phyloP scores from a whole-genome alignment of 1,139 yeast genomes.

The Debaryomycetaceae sp. region DNA sequence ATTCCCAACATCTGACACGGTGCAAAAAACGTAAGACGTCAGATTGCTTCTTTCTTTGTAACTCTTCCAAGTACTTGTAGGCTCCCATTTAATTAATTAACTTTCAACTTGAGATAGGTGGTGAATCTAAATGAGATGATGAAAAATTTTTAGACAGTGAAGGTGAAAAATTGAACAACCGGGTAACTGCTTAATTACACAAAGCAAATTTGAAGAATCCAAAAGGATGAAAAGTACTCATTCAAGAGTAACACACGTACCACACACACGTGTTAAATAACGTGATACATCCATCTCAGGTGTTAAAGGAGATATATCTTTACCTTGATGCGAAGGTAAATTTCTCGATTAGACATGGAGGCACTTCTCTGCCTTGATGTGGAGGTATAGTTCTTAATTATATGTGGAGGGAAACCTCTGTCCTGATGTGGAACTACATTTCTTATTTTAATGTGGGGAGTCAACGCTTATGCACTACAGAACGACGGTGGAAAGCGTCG shows the following conservation, averaged over 20 bases:
- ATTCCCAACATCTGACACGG: slow-evolving; percentile 99
- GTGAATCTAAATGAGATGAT: neutral
- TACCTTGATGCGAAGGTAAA: no score
- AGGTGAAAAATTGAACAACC: neutral
- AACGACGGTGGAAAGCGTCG: no score
- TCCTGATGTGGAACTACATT: no score
- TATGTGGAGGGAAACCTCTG: no score
- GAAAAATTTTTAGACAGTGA: slow-evolving; percentile 6
- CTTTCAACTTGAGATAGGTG: neutral
- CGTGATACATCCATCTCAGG: no score
- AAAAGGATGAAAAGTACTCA: neutral
- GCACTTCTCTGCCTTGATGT: no score
- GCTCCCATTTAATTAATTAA: slow-evolving; percentile 81
- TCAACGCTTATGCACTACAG: no score
- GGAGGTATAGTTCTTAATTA: no score
- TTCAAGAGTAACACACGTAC: neutral
- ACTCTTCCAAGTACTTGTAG: slow-evolving; percentile 99
- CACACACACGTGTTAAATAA: no score
- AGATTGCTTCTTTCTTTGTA: slow-evolving; percentile 99
- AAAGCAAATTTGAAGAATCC: neutral
- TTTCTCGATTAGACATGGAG: no score
- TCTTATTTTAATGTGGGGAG: no score
- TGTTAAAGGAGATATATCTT: no score
- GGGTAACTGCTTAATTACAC: slow-evolving; percentile 1
- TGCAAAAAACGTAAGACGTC: slow-evolving; percentile 98